Evolutionary conservation across 805 yeast species (phyloP), one percentile per base, ranked within the genome.

Genomic region (Kuraishia hungarica): DNA sequence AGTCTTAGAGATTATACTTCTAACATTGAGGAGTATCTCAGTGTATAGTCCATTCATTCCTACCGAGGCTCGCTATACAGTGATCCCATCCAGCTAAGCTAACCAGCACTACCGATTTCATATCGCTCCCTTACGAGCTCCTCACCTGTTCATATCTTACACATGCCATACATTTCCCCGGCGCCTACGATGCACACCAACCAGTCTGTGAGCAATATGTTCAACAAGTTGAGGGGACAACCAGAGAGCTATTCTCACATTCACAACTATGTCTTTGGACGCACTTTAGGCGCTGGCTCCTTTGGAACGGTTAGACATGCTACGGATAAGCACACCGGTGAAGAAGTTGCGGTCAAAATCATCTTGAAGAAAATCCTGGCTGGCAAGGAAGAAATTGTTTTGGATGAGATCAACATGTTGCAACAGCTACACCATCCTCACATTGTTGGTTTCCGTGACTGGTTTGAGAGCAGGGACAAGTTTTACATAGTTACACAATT

Each of bases 261-360:
- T 70, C 68, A 77, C 51, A 76, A 80, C 57, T 92, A 89, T 64
- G 80, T 84, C 8, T 89, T 91, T 67, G 93, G 92, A 13, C 82
- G 81, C 57, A 89, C 97, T 0, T 72, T 92, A 13, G 98, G 98
- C 10, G 97, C 97, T 0, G 98, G 99, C 4, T 82, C 96, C 0
- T 94, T 90, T 70, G 98, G 99, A 47, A 86, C 93, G 1, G 98
- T 93, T 2, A 78, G 96, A 61, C 79, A 81, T 59, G 98, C 97
- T 1, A 63, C 72, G 39, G 66, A 70, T 10, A 79, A 81, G 1
- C 70, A 72, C 48, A 72, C 76, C 11, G 71, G 72, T 24, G 90
- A 89, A 62, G 83, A 87, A 56, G 96, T 91, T 17, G 98, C 98
- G 0, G 81, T 93, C 59, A 93, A 93, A 73, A 90, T 93, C 64